Base-by-base conservation (phyloP, 2,329 filamentous ascomycete species). In the Diplodia sapinea region DNA sequence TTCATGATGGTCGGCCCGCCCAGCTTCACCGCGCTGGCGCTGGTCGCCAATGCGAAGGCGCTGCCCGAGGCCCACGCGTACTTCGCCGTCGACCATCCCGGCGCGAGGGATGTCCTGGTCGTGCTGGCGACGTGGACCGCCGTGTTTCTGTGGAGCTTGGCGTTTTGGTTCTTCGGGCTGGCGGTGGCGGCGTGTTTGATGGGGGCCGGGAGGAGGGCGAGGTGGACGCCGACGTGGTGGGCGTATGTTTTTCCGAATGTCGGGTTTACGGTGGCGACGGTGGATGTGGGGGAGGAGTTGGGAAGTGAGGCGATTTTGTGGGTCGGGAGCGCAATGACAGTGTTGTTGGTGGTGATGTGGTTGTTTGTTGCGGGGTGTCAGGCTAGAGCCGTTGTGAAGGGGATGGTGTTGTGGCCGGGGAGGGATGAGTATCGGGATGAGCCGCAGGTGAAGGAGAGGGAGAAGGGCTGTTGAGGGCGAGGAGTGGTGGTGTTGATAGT, bases 1-100 rank as follows among this genome's bases (percentile, higher is more conserved):
- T 92, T 91, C 80, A 91, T 92, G 80, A 89, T 88, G 68, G 90
- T 92, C 23, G 90, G 90, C 0, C 89, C 90, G 1, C 89, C 89
- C 0, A 85, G 88, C 1, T 92, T 92, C 79, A 92, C 90, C 0
- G 87, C 86, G 2, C 80, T 92, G 17, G 89, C 90, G 0, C 81
- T 92, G 43, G 86, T 92, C 43, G 89, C 89, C 54, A 89, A 92
- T 84, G 84, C 89, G 0, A 82, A 85, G 55, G 83, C 83, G 9
- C 75, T 88, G 0, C 80, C 72, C 0, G 77, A 86, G 31, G 82
- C 85, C 59, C 76, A 70, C 13, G 68, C 72, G 20, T 23, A 67
- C 33, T 61, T 70, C 31, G 43, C 61, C 2, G 51, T 56, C 71
- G 77, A 75, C 23, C 20, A 74, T 87, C 51, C 67, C 2, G 56